Base-by-base conservation (phyloP, 208 protist genomes). In the Acanthamoeba rhysodes region DNA sequence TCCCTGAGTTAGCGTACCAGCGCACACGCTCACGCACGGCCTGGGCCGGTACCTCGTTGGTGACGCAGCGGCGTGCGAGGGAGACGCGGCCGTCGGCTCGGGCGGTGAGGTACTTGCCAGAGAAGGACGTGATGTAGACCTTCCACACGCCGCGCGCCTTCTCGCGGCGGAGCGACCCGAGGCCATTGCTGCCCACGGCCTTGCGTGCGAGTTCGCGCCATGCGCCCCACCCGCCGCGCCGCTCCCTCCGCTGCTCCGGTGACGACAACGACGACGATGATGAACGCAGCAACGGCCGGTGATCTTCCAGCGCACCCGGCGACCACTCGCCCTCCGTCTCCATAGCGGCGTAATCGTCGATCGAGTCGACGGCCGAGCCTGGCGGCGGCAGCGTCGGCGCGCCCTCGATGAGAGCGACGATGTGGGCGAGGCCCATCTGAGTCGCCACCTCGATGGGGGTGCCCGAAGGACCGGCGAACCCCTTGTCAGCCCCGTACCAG, bases 401-500 rank as follows among this genome's bases (percentile, higher is more conserved):
- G 24, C 70, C 50, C 18, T 80, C 70, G 45, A 94, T 14, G 22
- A 94, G 41, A 22, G n/a, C 29, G 20, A 94, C 48, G 32, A 94
- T 64, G 37, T 94, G 34, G 5, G 93, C n/a, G 55, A 85, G 50
- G 12, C 72, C 72, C 64, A 85, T 82, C 70, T 94, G 91, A 24
- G 41, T 37, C 6, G 91, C 91, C 14, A 94, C 57, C 10, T 94
- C 91, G 12, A 32, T 45, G 34, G 53, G 53, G 10, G 70, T 94
- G 29, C 91, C 91, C 7, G 45, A 70, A 4, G 50, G 48, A 20
- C 91, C 91, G 4, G 34, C 48, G 29, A 87, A 50, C 16, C 68
- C 45, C 72, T 57, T 53, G n/a, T 94, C 91, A 12, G 91, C 91
- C 14, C 91, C 91, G 72, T 94, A 85, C 91, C 72, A 80, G 20